These are phyloP conservation scores for Clarireedia sp. DNA, from an alignment of 2,329 filamentous ascomycete species.

Conservation along the genomic window DNA sequence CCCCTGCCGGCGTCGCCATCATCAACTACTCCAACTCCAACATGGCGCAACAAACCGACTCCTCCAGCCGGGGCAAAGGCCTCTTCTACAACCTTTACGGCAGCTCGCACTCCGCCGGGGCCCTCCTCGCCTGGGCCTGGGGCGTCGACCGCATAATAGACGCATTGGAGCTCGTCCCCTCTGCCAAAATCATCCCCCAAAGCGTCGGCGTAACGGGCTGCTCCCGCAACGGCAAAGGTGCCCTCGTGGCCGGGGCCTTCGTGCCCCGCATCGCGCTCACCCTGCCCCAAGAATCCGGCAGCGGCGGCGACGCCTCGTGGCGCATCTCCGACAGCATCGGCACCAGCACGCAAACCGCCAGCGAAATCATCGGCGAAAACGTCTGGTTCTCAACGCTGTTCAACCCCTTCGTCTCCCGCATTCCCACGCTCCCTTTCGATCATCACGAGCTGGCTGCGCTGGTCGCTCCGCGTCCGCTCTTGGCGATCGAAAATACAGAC, in stretches of 20 bases:
- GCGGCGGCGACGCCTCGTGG: constrained; percentile 55
- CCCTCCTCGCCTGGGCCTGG: constrained; percentile 56
- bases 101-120: constrained; percentile 45
- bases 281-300: constrained; percentile 54
- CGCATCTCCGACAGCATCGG: constrained; percentile 44
- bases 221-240: constrained; percentile 57
- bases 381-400: constrained; percentile 54
- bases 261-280: constrained; percentile 52
- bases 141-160: constrained; percentile 53
- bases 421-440: constrained; percentile 43
- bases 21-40: constrained; percentile 53
- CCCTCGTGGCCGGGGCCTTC: constrained; percentile 52
- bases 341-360: constrained; percentile 52
- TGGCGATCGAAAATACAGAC: constrained; percentile 46
- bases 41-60: constrained; percentile 43
- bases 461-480: constrained; percentile 47
- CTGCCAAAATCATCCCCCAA: constrained; percentile 39
- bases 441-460: constrained; percentile 51
- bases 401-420: constrained; percentile 41
- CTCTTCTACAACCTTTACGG: constrained; percentile 54
- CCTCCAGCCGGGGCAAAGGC: constrained; percentile 41
- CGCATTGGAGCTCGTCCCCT: constrained; percentile 43
- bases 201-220: constrained; percentile 53
- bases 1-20: constrained; percentile 45
- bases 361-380: constrained; percentile 50